Conservation (phyloP, 1,284 basidiomycete genomes). For the Pseudozyma sp. region DNA sequence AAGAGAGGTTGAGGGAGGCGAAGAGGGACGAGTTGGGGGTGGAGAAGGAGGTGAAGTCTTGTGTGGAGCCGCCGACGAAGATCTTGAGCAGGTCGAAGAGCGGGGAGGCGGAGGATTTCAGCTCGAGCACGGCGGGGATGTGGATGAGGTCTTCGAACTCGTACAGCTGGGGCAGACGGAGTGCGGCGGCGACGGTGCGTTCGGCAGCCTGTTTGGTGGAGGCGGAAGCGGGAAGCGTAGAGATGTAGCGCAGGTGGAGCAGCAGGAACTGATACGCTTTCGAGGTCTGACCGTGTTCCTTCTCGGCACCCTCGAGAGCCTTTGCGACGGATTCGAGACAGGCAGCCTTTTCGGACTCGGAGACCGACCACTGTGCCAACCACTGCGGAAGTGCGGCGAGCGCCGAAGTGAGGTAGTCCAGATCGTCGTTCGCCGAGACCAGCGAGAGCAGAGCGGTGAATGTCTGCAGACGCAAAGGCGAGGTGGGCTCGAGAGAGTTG, state of each 20-base stretch:
- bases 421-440: conserved; percentile 61
- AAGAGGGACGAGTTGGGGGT: conserved; percentile 26
- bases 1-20: conserved; percentile 38
- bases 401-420: conserved; percentile 60
- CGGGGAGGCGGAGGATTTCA: conserved; percentile 44
- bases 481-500: conserved; percentile 58
- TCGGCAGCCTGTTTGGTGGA: conserved; percentile 51
- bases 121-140: conserved; percentile 48
- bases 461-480: conserved; percentile 52
- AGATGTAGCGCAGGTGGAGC: conserved; percentile 63
- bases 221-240: conserved; percentile 14
- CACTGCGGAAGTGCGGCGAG: conserved; percentile 58
- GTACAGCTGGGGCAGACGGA: conserved; percentile 62
- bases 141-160: conserved; percentile 64
- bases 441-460: conserved; percentile 59
- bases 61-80: conserved; percentile 55
- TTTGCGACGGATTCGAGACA: conserved; percentile 57
- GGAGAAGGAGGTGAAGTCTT: conserved; percentile 52
- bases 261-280: conserved; percentile 62
- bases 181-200: conserved; percentile 56
- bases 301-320: conserved; percentile 54
- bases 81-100: conserved; percentile 61
- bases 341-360: conserved; percentile 45
- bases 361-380: conserved; percentile 63
- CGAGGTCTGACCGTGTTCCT: conserved; percentile 49